Evolutionary conservation across 2,329 filamentous ascomycete genomes (phyloP), one percentile per base, ranked within the genome.

Genomic region (Coleophoma eucalyptorum): DNA sequence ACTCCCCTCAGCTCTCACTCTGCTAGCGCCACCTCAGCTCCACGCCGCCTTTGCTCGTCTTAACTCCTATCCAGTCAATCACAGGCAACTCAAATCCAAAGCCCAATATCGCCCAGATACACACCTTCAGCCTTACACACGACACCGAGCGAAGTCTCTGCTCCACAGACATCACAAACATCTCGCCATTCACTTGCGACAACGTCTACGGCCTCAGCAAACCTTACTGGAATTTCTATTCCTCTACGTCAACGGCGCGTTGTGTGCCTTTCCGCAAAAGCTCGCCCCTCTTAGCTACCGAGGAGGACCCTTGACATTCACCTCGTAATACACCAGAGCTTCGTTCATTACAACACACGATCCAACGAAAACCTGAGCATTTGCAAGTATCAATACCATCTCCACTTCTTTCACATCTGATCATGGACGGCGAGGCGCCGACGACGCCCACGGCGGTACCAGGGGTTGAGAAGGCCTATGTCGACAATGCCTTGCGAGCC

Each of bases 401-500:
- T 26, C 10, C 26, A 15, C 26, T 12, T 33, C 26, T 20, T n/a
- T 26, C 21, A 31, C 8, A 44, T 26, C 12, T 32, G 20, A 44
- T 31, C 16, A 65, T 65, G 62, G 63, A 65, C 50, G 58, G 51
- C 52, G 62, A 62, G 50, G 62, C 62, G 42, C 47, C 52, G 46
- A 44, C 51, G 16, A 44, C 54, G 26, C 54, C 58, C 33, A 47
- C 42, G 31, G 42, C 52, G 38, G 52, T 55, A 48, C 53, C 59
- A 41, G 52, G 53, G 31, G 54, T 55, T 40, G 58, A 56, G 44
- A 56, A 55, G 43, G 49, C 51, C 43, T 84, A 88, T 70, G 81
- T 97, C 67, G 90, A 96, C 75, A 93, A 90, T 82, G 88, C 90
- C 62, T 87, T 93, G 66, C 90, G 89, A 69, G 94, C 94, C 54